Conservation (phyloP, 805 yeast species). For the Barnettozyma botsteinii region DNA sequence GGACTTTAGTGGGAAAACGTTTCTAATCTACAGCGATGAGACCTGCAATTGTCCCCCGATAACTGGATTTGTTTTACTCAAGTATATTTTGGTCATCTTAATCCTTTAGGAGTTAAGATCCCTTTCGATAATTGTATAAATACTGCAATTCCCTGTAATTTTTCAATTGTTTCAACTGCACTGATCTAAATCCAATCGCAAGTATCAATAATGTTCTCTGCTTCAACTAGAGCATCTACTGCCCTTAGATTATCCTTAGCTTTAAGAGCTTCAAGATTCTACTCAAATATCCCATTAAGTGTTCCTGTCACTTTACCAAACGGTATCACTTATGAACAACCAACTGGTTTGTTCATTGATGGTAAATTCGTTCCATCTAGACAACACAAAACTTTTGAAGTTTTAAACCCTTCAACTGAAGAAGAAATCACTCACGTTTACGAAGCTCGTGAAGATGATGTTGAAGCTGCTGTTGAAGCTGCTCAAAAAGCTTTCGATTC, state of each 20-base stretch:
- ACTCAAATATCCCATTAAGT: conserved; percentile 35
- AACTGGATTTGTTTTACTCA: too few species aligned
- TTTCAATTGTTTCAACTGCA: neutral
- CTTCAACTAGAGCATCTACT: conserved; percentile 11
- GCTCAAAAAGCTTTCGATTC: conserved; percentile 72
- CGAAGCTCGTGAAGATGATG: conserved; percentile 72
- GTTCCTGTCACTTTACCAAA: conserved; percentile 61
- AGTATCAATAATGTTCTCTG: conserved; percentile 16
- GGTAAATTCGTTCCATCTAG: conserved; percentile 64
- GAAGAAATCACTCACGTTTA: conserved; percentile 61
- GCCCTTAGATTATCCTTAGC: conserved; percentile 17
- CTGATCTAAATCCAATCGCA: neutral
- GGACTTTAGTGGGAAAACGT: too few species aligned
- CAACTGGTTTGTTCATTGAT: conserved; percentile 78
- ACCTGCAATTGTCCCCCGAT: too few species aligned
- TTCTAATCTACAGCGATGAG: too few species aligned
- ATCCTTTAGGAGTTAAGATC: conserved; percentile 1
- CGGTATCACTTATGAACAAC: conserved; percentile 69
- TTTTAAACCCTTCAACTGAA: conserved; percentile 69
- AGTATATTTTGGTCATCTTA: neutral
- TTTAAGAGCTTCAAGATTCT: conserved; percentile 24
- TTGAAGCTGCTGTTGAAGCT: conserved; percentile 79
- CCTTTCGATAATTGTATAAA: neutral
- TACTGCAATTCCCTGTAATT: neutral
- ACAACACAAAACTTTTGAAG: conserved; percentile 54